A percentile compares a stretch with the other conserved stretches of the same genome.
Conservation (phyloP, 2,329 filamentous ascomycete species). For the Berkeleyomyces basicola region DNA sequence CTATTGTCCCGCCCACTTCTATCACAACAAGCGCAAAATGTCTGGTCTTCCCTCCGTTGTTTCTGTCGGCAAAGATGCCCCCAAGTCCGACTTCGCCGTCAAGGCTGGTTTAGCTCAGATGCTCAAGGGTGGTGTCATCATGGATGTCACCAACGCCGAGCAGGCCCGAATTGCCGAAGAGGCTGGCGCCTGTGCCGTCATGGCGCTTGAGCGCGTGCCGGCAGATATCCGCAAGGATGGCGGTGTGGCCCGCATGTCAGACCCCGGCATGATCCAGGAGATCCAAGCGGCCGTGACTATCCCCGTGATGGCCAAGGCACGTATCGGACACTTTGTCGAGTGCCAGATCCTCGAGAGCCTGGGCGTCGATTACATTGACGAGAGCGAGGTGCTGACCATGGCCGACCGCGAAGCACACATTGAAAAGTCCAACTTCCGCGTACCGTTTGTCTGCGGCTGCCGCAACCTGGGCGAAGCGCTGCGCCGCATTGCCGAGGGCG, state of each 20-base stretch:
- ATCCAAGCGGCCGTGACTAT: slow-evolving; percentile 93
- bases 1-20: neutral
- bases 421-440: slow-evolving; percentile 65
- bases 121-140: slow-evolving; percentile 98
- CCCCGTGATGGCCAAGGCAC: slow-evolving; percentile 96
- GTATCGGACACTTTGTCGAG: slow-evolving; percentile 96
- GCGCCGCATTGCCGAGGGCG: slow-evolving; percentile 77
- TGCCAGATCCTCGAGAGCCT: slow-evolving; percentile 95
- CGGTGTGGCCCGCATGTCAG: slow-evolving; percentile 92
- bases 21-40: neutral
- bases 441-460: slow-evolving; percentile 93
- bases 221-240: slow-evolving; percentile 88
- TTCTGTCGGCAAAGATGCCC: slow-evolving; percentile 13
- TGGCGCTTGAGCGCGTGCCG: slow-evolving; percentile 94
- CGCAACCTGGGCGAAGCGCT: slow-evolving; percentile 87
- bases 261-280: slow-evolving; percentile 84
- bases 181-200: slow-evolving; percentile 87
- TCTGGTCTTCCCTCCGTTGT: slow-evolving; percentile 8
- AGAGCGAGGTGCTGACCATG: slow-evolving; percentile 92
- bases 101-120: slow-evolving; percentile 94
- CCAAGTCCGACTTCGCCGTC: slow-evolving; percentile 52
- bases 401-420: slow-evolving; percentile 86
- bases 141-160: slow-evolving; percentile 91
- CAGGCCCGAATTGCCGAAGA: slow-evolving; percentile 96
- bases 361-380: slow-evolving; percentile 94